Conservation (phyloP, 495 filamentous ascomycete genomes). For the Neohortaea acidophila region DNA sequence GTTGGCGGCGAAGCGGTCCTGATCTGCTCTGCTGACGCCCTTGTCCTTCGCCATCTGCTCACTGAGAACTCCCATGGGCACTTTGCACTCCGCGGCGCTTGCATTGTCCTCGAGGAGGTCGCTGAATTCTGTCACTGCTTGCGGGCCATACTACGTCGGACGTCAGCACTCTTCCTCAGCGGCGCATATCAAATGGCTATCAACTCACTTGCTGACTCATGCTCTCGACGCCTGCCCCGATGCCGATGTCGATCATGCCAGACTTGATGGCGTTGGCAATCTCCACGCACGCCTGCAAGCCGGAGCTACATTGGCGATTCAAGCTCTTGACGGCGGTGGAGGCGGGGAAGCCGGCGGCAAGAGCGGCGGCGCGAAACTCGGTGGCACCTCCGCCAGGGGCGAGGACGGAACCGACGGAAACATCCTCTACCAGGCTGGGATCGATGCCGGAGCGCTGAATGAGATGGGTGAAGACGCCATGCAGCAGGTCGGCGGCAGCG, state of each 20-base stretch:
- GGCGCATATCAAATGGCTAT: too few relatives aligned
- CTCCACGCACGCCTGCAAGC: slow-evolving; percentile 79
- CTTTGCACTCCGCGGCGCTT: slow-evolving; percentile 88
- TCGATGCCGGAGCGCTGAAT: slow-evolving; percentile 74
- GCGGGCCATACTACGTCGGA: slow-evolving; percentile 77
- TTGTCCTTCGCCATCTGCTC: slow-evolving; percentile 89
- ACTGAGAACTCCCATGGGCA: slow-evolving; percentile 89
- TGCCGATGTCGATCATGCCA: slow-evolving; percentile 89
- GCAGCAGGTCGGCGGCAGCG: slow-evolving; percentile 65
- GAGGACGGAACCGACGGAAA: slow-evolving; percentile 82
- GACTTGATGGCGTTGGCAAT: slow-evolving; percentile 77
- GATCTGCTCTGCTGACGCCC: slow-evolving; percentile 50
- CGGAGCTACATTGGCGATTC: slow-evolving; percentile 84
- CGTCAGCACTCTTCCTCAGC: too few relatives aligned
- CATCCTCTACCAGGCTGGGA: slow-evolving; percentile 72
- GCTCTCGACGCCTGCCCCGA: slow-evolving; percentile 94
- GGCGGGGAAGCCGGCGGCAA: slow-evolving; percentile 85
- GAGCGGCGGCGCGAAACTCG: slow-evolving; percentile 82
- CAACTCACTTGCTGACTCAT: too few relatives aligned
- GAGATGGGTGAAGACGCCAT: slow-evolving; percentile 64
- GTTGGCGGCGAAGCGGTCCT: slow-evolving; percentile 78
- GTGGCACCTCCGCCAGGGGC: slow-evolving; percentile 89
- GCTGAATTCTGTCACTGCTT: slow-evolving; percentile 85
- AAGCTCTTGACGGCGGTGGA: slow-evolving; percentile 63
- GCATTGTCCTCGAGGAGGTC: slow-evolving; percentile 72